Evolutionary conservation across 495 filamentous ascomycete species (phyloP).

Genomic region (Penicillium paradoxum): DNA sequence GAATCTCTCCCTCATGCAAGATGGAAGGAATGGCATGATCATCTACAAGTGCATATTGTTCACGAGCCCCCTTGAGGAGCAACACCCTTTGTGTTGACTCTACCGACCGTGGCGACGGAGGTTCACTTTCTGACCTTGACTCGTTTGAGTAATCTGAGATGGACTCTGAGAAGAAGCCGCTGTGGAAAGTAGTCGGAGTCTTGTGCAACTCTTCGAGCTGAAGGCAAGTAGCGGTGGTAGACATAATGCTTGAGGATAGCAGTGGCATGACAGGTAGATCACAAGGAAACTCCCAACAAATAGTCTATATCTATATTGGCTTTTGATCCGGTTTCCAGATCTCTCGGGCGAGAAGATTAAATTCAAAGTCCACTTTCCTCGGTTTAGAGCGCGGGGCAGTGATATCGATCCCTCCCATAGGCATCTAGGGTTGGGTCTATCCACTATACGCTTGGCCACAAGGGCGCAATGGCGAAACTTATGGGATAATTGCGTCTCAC

Average conservation of each 20-base stretch:
- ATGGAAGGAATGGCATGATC: conserved; percentile 48
- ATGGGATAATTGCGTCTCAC: conserved; percentile 7
- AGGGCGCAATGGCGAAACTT: neutral
- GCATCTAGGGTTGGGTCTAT: conserved; percentile 10
- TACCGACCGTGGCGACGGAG: neutral
- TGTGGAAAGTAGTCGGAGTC: conserved; percentile 15
- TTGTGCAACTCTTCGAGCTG: conserved; percentile 20
- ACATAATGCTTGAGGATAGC: conserved; percentile 20
- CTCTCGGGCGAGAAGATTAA: conserved; percentile 28
- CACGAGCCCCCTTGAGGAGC: conserved; percentile 30
- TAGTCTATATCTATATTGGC: conserved; percentile 15
- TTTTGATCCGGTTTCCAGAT: neutral
- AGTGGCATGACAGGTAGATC: conserved; percentile 13
- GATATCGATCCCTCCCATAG: conserved; percentile 16
- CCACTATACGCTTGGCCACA: conserved; percentile 9
- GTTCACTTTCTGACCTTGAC: conserved; percentile 3
- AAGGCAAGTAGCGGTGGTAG: conserved; percentile 24
- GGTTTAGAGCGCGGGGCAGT: conserved; percentile 13
- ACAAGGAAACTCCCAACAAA: neutral
- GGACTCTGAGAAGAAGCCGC: conserved; percentile 6
- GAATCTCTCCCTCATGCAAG: conserved; percentile 45
- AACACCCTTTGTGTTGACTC: conserved; percentile 29
- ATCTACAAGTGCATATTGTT: conserved; percentile 38
- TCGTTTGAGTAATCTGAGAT: neutral
- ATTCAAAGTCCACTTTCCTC: conserved; percentile 11